Evolutionary conservation across 2,329 filamentous ascomycete genomes (phyloP).

Genomic region (Curvularia verruculosa): DNA sequence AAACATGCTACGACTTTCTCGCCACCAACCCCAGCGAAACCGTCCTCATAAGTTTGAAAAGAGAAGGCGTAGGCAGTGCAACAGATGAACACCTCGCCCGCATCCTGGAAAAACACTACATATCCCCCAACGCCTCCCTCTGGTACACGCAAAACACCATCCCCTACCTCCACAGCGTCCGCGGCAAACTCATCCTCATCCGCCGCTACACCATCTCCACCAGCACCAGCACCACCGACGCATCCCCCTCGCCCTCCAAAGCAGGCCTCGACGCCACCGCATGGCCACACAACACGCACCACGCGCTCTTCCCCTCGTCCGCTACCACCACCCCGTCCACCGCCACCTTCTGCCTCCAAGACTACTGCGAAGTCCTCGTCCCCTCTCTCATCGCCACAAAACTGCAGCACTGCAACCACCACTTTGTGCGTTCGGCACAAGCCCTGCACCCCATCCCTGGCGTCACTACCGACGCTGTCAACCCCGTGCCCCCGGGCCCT

Average conservation of each 20-base stretch:
- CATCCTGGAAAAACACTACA: slow-evolving; percentile 75
- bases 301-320: slow-evolving; percentile 70
- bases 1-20: slow-evolving; percentile 76
- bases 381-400: slow-evolving; percentile 79
- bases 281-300: slow-evolving; percentile 90
- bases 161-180: slow-evolving; percentile 76
- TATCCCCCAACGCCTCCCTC: slow-evolving; percentile 59
- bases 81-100: slow-evolving; percentile 79
- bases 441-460: slow-evolving; percentile 49
- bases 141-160: slow-evolving; percentile 81
- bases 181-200: slow-evolving; percentile 83
- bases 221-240: slow-evolving; percentile 1
- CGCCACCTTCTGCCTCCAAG: slow-evolving; percentile 75
- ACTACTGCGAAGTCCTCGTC: slow-evolving; percentile 88
- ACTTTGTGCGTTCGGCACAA: slow-evolving; percentile 71
- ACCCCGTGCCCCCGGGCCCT: slow-evolving; percentile 60
- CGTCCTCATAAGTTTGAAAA: slow-evolving; percentile 85
- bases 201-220: slow-evolving; percentile 71
- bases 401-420: slow-evolving; percentile 72
- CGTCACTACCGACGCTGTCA: slow-evolving; percentile 45
- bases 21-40: slow-evolving; percentile 79
- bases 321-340: neutral
- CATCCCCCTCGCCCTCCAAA: neutral
- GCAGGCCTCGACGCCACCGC: slow-evolving; percentile 62
- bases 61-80: slow-evolving; percentile 82